phyloP scores from a whole-genome alignment of 257 asterid species.

The Nicotiana paniculata region DNA sequence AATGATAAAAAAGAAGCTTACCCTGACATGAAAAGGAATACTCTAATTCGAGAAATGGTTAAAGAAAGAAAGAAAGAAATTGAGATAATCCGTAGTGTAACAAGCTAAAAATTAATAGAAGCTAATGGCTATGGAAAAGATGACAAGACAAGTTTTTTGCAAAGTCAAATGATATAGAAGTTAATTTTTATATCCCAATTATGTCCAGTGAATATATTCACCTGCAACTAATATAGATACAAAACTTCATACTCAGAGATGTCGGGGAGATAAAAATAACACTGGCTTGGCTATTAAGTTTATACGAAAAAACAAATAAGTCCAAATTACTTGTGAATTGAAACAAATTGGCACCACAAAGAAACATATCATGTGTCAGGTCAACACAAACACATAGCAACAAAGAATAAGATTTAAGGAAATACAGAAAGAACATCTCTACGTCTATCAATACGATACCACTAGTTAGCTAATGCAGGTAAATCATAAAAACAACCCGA shows the following conservation, averaged over 20 bases:
- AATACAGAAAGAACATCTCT: neutral
- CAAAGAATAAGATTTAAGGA: neutral
- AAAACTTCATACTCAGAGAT: neutral
- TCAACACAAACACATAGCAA: neutral
- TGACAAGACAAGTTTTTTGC: neutral
- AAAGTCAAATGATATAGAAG: neutral
- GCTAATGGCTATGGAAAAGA: neutral
- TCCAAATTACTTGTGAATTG: neutral
- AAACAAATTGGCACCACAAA: neutral
- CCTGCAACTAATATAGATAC: too few species aligned
- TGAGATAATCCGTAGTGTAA: neutral
- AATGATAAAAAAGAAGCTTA: neutral
- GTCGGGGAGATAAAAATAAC: neutral
- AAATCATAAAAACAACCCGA: neutral
- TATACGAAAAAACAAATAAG: neutral
- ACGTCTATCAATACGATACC: neutral
- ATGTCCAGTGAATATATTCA: neutral
- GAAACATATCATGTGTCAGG: neutral
- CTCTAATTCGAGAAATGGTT: neutral
- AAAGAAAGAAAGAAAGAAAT: neutral
- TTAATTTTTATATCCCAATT: neutral
- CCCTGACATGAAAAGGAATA: neutral
- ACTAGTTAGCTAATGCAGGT: neutral
- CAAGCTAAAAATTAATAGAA: neutral
- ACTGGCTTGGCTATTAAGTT: neutral